phyloP scores from a whole-genome alignment of 331 rosid species.

The Quercus tomentella region DNA sequence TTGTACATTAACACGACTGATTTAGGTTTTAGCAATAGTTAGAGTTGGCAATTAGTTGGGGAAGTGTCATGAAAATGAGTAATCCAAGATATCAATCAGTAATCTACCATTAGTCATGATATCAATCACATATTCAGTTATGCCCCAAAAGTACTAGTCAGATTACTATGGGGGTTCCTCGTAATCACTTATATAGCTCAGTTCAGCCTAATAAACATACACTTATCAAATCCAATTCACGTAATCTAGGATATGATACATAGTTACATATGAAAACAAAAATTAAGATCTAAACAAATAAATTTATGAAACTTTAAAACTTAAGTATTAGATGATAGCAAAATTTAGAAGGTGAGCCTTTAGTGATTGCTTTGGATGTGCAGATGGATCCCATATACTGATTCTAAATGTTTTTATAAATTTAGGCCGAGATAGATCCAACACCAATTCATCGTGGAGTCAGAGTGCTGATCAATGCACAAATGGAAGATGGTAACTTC shows the following conservation, averaged over 20 bases:
- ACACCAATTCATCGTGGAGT: slow-evolving; percentile 56
- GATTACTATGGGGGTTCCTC: no score
- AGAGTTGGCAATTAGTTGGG: not conserved
- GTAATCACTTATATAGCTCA: no score
- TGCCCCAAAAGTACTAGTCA: no score
- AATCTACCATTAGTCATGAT: no score
- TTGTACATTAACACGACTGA: not conserved
- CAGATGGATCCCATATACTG: not conserved
- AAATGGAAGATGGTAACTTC: slow-evolving; percentile 74
- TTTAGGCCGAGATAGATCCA: slow-evolving; percentile 50
- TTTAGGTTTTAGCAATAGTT: not conserved
- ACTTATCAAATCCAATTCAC: no score
- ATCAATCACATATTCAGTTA: no score
- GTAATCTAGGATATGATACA: no score
- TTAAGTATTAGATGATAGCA: not conserved
- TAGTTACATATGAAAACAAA: no score
- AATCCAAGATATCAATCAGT: no score
- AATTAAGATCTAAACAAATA: not conserved
- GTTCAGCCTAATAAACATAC: no score
- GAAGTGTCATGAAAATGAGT: no score
- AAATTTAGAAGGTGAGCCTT: not conserved
- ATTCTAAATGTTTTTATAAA: not conserved
- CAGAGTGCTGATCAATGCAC: slow-evolving; percentile 46
- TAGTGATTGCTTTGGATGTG: not conserved
- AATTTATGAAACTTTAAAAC: not conserved